These are phyloP conservation scores for Fomitopsis pinicola DNA, from an alignment of 1,284 basidiomycete species.

Conservation along the genomic window DNA sequence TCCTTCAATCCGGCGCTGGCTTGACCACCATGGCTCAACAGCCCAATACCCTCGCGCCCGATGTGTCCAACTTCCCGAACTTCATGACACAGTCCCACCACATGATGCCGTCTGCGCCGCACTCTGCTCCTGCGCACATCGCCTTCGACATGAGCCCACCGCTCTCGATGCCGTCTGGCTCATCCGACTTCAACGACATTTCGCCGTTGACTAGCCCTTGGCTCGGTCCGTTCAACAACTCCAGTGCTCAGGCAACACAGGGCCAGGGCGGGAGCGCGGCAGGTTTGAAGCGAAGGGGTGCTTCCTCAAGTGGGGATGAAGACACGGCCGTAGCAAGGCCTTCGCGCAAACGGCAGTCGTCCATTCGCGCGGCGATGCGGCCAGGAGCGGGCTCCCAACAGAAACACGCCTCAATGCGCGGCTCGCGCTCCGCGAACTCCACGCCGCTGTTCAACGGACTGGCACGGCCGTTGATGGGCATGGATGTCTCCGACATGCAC, in stretches of 20 bases:
- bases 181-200: constrained; percentile 57
- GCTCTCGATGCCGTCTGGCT: constrained; percentile 26
- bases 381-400: constrained; percentile 5
- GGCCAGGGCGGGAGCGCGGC: constrained; percentile 9
- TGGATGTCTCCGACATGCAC: constrained; percentile 25
- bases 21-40: constrained; percentile 7
- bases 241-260: constrained; percentile 16
- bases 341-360: constrained; percentile 44
- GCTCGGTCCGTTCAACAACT: constrained; percentile 49
- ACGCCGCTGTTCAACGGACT: constrained; percentile 55
- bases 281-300: constrained; percentile 27
- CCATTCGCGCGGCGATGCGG: constrained; percentile 12
- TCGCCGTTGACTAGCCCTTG: constrained; percentile 75
- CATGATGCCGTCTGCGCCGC: constrained; percentile 28
- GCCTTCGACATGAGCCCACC: constrained; percentile 43
- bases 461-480: constrained; percentile 11
- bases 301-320: constrained; percentile 32
- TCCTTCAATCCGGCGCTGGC: constrained; percentile 33
- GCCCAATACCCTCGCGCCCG: constrained; percentile 30
- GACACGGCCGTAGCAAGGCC: constrained; percentile 27
- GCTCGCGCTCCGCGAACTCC: constrained; percentile 56
- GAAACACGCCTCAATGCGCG: constrained; percentile 26
- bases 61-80: constrained; percentile 12
- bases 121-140: constrained; percentile 62
- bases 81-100: constrained; percentile 22